Conservation (phyloP, 495 filamentous ascomycete genomes). For the Trichoderma erinaceum region DNA sequence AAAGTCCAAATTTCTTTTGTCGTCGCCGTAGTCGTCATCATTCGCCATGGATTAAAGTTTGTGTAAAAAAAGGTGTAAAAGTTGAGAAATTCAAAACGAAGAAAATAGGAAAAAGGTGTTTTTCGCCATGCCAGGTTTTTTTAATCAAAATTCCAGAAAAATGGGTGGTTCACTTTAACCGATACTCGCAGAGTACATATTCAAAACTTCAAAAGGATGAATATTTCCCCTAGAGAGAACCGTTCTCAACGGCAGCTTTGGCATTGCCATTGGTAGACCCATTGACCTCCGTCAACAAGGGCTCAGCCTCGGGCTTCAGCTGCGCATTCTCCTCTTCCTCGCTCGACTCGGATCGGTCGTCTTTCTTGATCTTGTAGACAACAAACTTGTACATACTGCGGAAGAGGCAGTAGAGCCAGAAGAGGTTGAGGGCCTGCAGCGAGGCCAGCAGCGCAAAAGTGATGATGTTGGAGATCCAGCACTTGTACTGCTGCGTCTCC, state of each 20-base stretch:
- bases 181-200: not conserved
- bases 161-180: not conserved
- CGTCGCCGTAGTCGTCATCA: not conserved
- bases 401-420: constrained; percentile 81
- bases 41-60: not conserved
- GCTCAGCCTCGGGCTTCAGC: constrained; percentile 20
- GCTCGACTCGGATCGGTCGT: constrained; percentile 45
- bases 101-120: too few species aligned
- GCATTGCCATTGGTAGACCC: not conserved
- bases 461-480: constrained; percentile 66
- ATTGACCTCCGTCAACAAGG: not conserved
- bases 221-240: not conserved
- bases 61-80: not conserved
- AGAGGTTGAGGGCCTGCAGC: constrained; percentile 76
- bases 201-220: not conserved
- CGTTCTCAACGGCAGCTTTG: not conserved
- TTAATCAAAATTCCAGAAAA: not conserved
- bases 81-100: not conserved
- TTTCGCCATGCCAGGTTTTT: not conserved
- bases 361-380: constrained; percentile 40
- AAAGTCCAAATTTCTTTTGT: not conserved
- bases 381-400: constrained; percentile 59
- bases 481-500: constrained; percentile 80
- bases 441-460: constrained; percentile 62
- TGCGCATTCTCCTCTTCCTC: constrained; percentile 41